Conservation (phyloP, 108 stramenopile genomes). For the Fragilariopsis cylindrus region DNA sequence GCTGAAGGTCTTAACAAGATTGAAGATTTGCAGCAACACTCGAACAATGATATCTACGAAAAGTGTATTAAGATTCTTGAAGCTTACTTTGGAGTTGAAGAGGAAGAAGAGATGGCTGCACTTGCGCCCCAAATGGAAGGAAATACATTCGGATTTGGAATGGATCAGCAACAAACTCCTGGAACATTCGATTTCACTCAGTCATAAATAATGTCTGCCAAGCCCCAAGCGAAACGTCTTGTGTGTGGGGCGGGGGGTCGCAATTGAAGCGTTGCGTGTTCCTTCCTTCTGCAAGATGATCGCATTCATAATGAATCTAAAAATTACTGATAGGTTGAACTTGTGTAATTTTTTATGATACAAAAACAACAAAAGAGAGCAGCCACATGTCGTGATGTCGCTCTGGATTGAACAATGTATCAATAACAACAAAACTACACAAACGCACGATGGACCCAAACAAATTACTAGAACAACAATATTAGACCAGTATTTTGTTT, state of each 20-base stretch:
- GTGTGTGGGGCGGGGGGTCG: no score
- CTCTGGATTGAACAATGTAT: neutral
- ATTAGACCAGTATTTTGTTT: no score
- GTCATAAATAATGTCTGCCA: neutral
- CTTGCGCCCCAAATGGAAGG: conserved; percentile 72
- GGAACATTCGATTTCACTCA: conserved; percentile 51
- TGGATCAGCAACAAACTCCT: conserved; percentile 25
- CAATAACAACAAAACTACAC: no score
- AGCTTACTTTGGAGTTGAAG: conserved; percentile 92
- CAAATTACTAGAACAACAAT: no score
- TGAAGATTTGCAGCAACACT: conserved; percentile 93
- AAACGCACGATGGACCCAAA: no score
- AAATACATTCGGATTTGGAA: conserved; percentile 79
- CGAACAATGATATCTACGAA: conserved; percentile 94
- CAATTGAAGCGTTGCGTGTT: no score
- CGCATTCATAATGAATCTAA: no score
- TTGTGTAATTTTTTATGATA: no score
- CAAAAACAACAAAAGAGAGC: neutral
- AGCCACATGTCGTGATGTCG: conserved; percentile 1
- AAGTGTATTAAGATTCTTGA: conserved; percentile 90
- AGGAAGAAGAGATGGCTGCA: conserved; percentile 82
- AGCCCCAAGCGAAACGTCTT: neutral
- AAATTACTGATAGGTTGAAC: no score
- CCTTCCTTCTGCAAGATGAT: no score
- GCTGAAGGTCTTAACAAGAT: conserved; percentile 93